Evolutionary conservation across 169 alveolate species (phyloP), one percentile per base, ranked within the genome.

Genomic region (Plasmodium gaboni): DNA sequence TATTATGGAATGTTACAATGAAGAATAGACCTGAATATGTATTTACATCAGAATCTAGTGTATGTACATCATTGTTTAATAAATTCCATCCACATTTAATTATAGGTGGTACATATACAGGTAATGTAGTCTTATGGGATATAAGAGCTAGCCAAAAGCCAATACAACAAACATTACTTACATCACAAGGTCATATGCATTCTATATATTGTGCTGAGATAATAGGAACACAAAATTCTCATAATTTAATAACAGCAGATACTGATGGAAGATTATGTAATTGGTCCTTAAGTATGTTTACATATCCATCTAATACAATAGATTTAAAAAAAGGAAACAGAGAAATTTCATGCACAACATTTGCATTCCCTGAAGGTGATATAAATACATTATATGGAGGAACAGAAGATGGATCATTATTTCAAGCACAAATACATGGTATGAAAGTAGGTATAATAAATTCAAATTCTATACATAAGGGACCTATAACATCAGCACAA

Each of bases 71-170:
- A 5, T 88, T 95, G 42, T 97, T 96, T 91, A 95, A 96, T 92
- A 96, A 97, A 15, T 95, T 94, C 88, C 89, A 96, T 74, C 98
- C 98, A 9, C 93, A 94, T 64, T 74, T 96, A 32, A 93, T 97
- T 3, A 64, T 97, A 2, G 99, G 99, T 12, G 99, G 98, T 13
- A 95, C 98, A 0, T 96, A 95, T 93, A 92, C 96, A 63, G 99
- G 99, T 1, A 90, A 94, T 83, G 95, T 97, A 0, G 85, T 96
- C 26, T 70, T 95, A 22, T 97, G 99, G 99, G 99, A 97, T 87
- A 89, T 96, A 32, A 91, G 99, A 76, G 98, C 97, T n/a, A 96
- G 95, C 72, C 91, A 89, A 61, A 94, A 89, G 53, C 98, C 99
- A 1, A 93, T 95, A 22, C 89, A 89, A 72, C 94, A 96, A 91